phyloP scores from a whole-genome alignment of 768 basidiomycete genomes.

The Jaapia argillacea region DNA sequence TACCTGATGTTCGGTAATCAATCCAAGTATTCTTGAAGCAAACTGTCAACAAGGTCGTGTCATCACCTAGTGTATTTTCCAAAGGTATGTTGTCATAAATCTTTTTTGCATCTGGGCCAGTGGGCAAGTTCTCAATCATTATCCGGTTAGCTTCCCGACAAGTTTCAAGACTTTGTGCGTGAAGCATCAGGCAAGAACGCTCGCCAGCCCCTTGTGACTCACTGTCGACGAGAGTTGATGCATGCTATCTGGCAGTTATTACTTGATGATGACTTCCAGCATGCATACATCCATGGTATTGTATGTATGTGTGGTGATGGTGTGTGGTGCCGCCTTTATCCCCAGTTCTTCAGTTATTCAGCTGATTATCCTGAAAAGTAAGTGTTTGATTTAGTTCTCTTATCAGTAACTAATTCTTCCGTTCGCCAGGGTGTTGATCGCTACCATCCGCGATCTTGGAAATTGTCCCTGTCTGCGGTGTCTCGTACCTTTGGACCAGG shows the following conservation, averaged over 20 bases:
- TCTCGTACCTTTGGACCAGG: conserved; percentile 8
- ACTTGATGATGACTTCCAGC: conserved; percentile 11
- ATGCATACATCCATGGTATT: conserved; percentile 17
- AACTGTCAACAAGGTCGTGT: conserved; percentile 19
- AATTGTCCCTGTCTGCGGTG: conserved; percentile 22
- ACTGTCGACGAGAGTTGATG: conserved; percentile 22
- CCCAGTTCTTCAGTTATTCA: conserved; percentile 17
- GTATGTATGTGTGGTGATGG: conserved; percentile 18
- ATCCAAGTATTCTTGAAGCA: conserved; percentile 27
- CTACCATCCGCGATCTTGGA: conserved; percentile 18
- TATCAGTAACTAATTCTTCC: background rate
- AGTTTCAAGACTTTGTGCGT: conserved; percentile 17
- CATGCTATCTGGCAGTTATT: conserved; percentile 18
- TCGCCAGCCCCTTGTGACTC: conserved; percentile 14
- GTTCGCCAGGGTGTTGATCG: conserved; percentile 14
- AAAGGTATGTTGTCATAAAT: conserved; percentile 15
- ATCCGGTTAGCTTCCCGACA: conserved; percentile 19
- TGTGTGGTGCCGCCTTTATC: conserved; percentile 12
- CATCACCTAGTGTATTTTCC: conserved; percentile 36
- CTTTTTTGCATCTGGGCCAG: background rate
- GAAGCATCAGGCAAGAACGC: conserved; percentile 5
- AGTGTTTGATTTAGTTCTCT: conserved; percentile 3
- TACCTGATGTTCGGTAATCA: conserved; percentile 29
- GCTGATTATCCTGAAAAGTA: conserved; percentile 29
- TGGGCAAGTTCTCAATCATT: too few species aligned